Conservation (phyloP, 176 grass and related monocot genomes). For the Paspalum vaginatum region DNA sequence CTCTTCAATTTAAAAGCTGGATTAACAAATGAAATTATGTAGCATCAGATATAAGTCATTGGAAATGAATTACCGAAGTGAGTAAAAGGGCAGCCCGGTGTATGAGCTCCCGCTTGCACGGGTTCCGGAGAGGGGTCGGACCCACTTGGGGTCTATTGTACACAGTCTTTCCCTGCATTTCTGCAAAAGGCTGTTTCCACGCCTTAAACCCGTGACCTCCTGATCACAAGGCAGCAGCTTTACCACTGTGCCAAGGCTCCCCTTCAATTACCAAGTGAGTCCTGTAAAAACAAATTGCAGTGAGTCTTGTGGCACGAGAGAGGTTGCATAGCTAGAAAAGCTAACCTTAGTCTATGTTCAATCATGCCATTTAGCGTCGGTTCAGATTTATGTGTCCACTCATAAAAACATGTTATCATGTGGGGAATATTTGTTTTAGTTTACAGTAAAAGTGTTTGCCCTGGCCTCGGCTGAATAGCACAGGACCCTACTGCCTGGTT, state of each 20-base stretch:
- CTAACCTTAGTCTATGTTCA: conserved; percentile 10
- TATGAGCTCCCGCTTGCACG: no score
- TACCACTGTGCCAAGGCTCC: no score
- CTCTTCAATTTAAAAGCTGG: conserved; percentile 7
- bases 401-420: conserved; percentile 1
- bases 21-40: conserved; percentile 6
- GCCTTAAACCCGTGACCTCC: no score
- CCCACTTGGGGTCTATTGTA: no score
- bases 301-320: background rate
- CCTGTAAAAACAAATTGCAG: no score
- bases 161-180: no score
- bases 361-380: conserved; percentile 4
- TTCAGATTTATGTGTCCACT: background rate
- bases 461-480: background rate
- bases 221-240: no score
- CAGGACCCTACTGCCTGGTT: conserved; percentile 1
- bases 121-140: no score
- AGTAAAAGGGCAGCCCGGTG: no score
- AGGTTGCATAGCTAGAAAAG: background rate
- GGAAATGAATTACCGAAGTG: conserved; percentile 17
- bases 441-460: conserved; percentile 1
- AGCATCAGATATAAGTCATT: conserved; percentile 6
- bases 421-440: background rate
- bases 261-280: no score
- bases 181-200: no score